These are phyloP conservation scores for Colletotrichum gloeosporioides DNA, from an alignment of 2,329 filamentous ascomycete species.

Conservation along the genomic window DNA sequence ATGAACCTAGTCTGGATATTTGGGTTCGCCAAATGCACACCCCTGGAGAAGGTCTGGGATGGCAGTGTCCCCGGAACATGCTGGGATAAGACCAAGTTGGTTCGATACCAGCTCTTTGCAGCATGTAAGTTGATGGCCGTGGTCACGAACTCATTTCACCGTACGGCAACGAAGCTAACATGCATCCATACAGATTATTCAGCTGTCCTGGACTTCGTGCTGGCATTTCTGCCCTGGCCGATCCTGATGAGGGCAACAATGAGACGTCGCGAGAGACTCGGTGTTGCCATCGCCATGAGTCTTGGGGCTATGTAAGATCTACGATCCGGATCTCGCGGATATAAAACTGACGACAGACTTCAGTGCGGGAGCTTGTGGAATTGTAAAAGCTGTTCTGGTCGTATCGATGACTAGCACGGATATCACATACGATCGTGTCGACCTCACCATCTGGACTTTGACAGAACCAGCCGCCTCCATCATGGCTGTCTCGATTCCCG, in stretches of 20 bases:
- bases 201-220: slow-evolving; percentile 35
- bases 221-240: slow-evolving; percentile 38
- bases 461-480: slow-evolving; percentile 39
- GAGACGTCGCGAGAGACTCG: slow-evolving; percentile 35
- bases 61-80: slow-evolving; percentile 30
- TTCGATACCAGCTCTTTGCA: slow-evolving; percentile 34
- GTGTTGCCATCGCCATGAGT: slow-evolving; percentile 40
- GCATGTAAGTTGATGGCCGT: slow-evolving; percentile 28
- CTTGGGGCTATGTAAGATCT: slow-evolving; percentile 35
- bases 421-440: slow-evolving; percentile 37
- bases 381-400: slow-evolving; percentile 38
- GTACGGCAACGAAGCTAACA: not conserved
- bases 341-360: not conserved
- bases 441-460: slow-evolving; percentile 40
- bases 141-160: not conserved
- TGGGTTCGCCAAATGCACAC: slow-evolving; percentile 35
- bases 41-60: slow-evolving; percentile 31
- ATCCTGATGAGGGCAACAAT: slow-evolving; percentile 37
- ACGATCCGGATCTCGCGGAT: not conserved
- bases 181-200: slow-evolving; percentile 32
- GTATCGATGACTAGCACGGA: slow-evolving; percentile 35
- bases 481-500: slow-evolving; percentile 39
- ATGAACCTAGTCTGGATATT: slow-evolving; percentile 37
- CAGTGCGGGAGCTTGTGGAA: slow-evolving; percentile 35
- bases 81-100: slow-evolving; percentile 31